Evolutionary conservation across 2,329 filamentous ascomycete species (phyloP).

Genomic region (Eutypella sp.): DNA sequence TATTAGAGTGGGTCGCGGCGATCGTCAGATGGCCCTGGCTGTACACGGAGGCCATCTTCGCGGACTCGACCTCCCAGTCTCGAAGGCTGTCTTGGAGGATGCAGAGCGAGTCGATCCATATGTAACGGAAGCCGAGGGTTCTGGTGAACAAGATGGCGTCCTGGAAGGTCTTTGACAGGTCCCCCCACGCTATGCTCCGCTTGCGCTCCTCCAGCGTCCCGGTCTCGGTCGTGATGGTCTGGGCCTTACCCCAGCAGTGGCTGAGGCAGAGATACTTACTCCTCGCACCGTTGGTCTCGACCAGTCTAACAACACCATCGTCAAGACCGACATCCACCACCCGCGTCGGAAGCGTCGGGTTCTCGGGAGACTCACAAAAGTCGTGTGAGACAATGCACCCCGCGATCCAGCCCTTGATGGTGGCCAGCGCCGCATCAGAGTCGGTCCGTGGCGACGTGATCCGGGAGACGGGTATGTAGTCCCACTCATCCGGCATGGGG

Average conservation of each 20-base stretch:
- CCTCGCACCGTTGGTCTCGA: slow-evolving; percentile 3
- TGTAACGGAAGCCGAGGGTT: slow-evolving; percentile 12
- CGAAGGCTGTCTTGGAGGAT: slow-evolving; percentile 16
- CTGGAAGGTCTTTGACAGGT: slow-evolving; percentile 9
- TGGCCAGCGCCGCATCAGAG: slow-evolving; percentile 1
- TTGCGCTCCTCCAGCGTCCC: slow-evolving; percentile 3
- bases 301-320: neutral
- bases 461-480: neutral
- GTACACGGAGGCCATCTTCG: neutral
- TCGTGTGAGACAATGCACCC: neutral
- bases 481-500: slow-evolving; percentile 3
- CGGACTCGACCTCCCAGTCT: slow-evolving; percentile 10
- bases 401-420: neutral
- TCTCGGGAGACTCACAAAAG: neutral
- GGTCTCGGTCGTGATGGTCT: slow-evolving; percentile 9
- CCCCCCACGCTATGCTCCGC: slow-evolving; percentile 1
- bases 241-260: slow-evolving; percentile 10
- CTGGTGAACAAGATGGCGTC: slow-evolving; percentile 9
- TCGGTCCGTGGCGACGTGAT: neutral
- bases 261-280: slow-evolving; percentile 9
- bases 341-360: neutral
- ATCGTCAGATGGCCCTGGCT: slow-evolving; percentile 11
- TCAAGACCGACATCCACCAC: slow-evolving; percentile 1
- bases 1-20: slow-evolving; percentile 6
- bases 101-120: slow-evolving; percentile 23